Evolutionary conservation across 83 land plant species (phyloP), one percentile per base, ranked within the genome.

Genomic region (Thuja plicata): DNA sequence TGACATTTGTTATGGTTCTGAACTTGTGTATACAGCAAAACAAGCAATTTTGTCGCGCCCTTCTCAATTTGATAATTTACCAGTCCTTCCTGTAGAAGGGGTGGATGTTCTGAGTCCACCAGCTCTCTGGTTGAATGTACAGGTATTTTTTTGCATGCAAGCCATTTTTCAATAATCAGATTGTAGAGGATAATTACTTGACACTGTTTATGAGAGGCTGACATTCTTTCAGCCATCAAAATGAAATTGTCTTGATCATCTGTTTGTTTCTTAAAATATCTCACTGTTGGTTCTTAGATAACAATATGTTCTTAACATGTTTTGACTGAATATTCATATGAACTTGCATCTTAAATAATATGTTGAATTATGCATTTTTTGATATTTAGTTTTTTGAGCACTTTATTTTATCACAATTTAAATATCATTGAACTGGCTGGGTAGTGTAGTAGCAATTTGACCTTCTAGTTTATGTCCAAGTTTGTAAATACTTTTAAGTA

Each of bases 81-180:
- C 91, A 60, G 16, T 93, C 52, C 15, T 88, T 15, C 84, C 91
- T 8, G 88, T 95, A 71, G 93, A 94, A 34, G 92, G 92, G 80
- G 90, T 92, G 12, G 54, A 79, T 5, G 79, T 73, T 27, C 86
- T 89, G 4, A 83, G 50, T 10, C 91, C 90, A 24, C 41, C 87
- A 17, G 34, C 41, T 1, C 88, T 96, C 50, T 96, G 97, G 97
- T 46, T 96, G 50, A 96, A 94, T 89, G 94, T 95, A 76, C 92
- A 92, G 95, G 97, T 95, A 89, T 50, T 40, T 7, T 32, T 54
- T 83, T 83, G 35, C 37, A 83, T n/a, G 86, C 27, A 24, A 83
- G 50, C 32, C 30, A 50, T 46, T 88, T 46, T 48, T 38, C 15
- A 41, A n/a, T 37, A 38, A 70, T 45, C 52, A 70, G 40, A n/a